phyloP scores from a whole-genome alignment of 2,329 filamentous ascomycete genomes.

The Aspergillus floridensis region DNA sequence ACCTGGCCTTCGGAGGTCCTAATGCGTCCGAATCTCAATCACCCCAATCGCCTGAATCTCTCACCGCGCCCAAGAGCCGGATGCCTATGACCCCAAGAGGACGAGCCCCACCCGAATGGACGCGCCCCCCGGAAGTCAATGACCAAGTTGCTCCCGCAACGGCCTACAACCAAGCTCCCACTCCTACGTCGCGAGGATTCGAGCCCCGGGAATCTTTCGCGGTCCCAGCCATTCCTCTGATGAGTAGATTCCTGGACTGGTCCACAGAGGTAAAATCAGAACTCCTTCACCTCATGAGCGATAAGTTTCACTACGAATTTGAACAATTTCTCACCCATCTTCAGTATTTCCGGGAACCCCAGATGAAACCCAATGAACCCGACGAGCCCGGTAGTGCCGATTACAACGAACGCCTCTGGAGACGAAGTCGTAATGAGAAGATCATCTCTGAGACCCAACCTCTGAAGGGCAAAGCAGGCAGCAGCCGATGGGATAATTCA shows the following conservation, averaged over 20 bases:
- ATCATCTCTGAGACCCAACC: slow-evolving; percentile 92
- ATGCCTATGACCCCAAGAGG: slow-evolving; percentile 47
- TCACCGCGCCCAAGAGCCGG: slow-evolving; percentile 32
- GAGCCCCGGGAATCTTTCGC: slow-evolving; percentile 59
- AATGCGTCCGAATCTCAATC: slow-evolving; percentile 33
- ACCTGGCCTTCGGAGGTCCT: slow-evolving; percentile 54
- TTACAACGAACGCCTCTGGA: slow-evolving; percentile 93
- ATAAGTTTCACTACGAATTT: slow-evolving; percentile 10
- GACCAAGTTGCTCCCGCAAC: slow-evolving; percentile 65
- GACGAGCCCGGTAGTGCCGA: slow-evolving; percentile 95
- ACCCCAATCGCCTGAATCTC: slow-evolving; percentile 23
- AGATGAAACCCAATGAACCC: slow-evolving; percentile 94
- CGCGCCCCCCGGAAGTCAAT: slow-evolving; percentile 69
- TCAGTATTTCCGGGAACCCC: slow-evolving; percentile 90
- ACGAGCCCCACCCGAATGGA: slow-evolving; percentile 58
- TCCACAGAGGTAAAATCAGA: slow-evolving; percentile 66
- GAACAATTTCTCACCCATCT: slow-evolving; percentile 29
- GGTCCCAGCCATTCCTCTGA: slow-evolving; percentile 67
- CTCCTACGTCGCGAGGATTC: slow-evolving; percentile 77
- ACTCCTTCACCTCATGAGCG: slow-evolving; percentile 16
- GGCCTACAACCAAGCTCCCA: slow-evolving; percentile 71
- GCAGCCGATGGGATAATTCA: slow-evolving; percentile 81
- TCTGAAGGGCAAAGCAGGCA: slow-evolving; percentile 82
- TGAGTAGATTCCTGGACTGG: slow-evolving; percentile 87
- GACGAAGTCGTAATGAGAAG: slow-evolving; percentile 84